These are phyloP conservation scores for Otatea glauca DNA, from an alignment of 176 grass and related monocot genomes.

Conservation along the genomic window DNA sequence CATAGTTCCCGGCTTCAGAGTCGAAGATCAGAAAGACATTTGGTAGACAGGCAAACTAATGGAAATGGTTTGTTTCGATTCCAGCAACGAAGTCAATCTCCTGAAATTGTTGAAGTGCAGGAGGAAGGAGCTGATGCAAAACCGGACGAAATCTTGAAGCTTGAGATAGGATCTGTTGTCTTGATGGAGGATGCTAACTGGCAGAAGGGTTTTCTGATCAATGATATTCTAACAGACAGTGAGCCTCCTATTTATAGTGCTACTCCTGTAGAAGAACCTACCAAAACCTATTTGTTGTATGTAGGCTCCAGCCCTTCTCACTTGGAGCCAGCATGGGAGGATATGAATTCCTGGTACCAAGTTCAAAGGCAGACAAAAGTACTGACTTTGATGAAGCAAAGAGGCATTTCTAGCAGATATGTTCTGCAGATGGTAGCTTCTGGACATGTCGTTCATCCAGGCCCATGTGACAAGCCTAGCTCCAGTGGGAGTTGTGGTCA, in stretches of 20 bases:
- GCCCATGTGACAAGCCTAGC: slow-evolving; percentile 71
- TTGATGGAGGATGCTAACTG: slow-evolving; percentile 74
- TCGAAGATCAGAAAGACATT: slow-evolving; percentile 92
- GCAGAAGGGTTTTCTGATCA: slow-evolving; percentile 79
- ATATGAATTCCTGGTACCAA: slow-evolving; percentile 97
- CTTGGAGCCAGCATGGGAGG: slow-evolving; percentile 89
- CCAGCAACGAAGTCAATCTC: slow-evolving; percentile 79
- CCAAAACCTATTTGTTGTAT: slow-evolving; percentile 68
- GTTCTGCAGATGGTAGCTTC: slow-evolving; percentile 79
- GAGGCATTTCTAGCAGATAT: slow-evolving; percentile 82
- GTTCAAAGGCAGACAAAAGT: slow-evolving; percentile 93
- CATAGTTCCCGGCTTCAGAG: slow-evolving; percentile 85
- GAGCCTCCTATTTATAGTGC: slow-evolving; percentile 78
- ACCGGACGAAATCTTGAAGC: slow-evolving; percentile 73
- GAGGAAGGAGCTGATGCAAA: slow-evolving; percentile 64
- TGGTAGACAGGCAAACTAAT: slow-evolving; percentile 72
- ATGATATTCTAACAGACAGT: slow-evolving; percentile 69
- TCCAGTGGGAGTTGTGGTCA: slow-evolving; percentile 74
- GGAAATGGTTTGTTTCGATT: slow-evolving; percentile 70
- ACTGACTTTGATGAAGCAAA: slow-evolving; percentile 83
- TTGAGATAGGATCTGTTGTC: slow-evolving; percentile 79
- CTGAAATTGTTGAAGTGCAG: slow-evolving; percentile 93
- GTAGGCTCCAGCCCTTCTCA: slow-evolving; percentile 87
- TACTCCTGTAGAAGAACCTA: slow-evolving; percentile 68
- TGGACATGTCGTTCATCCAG: slow-evolving; percentile 70